Conservation (phyloP, 148 eudicot species). For the Rhododendron kiyosumense region DNA sequence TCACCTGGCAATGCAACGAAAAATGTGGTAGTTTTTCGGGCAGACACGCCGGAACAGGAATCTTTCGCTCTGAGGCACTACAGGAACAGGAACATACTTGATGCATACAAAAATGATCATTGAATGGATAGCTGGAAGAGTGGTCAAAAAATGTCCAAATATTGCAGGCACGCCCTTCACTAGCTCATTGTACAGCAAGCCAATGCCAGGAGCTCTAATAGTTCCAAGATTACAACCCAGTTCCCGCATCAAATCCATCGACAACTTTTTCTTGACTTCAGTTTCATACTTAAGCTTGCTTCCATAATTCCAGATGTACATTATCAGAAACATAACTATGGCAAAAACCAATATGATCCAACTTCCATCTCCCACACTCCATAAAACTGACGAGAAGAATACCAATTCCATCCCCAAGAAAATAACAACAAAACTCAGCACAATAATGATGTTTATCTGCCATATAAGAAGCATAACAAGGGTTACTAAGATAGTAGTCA, state of each 20-base stretch:
- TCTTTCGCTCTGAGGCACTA: slow-evolving; percentile 88
- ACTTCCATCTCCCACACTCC: slow-evolving; percentile 89
- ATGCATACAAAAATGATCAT: slow-evolving; percentile 94
- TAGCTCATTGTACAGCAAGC: slow-evolving; percentile 92
- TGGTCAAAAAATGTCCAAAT: slow-evolving; percentile 90
- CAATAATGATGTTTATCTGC: slow-evolving; percentile 79
- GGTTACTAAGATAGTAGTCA: slow-evolving; percentile 87
- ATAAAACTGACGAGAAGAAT: slow-evolving; percentile 86
- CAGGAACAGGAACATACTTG: slow-evolving; percentile 88
- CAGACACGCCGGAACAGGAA: slow-evolving; percentile 94
- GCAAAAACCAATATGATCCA: slow-evolving; percentile 90
- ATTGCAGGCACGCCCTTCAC: slow-evolving; percentile 89
- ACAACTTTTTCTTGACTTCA: slow-evolving; percentile 87
- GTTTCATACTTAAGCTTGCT: slow-evolving; percentile 92
- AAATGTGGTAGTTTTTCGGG: slow-evolving; percentile 86
- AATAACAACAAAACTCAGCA: slow-evolving; percentile 59
- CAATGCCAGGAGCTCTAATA: slow-evolving; percentile 94
- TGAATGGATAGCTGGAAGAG: slow-evolving; percentile 95
- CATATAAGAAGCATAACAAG: slow-evolving; percentile 97
- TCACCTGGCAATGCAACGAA: slow-evolving; percentile 96
- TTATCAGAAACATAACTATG: slow-evolving; percentile 61
- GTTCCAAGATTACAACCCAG: slow-evolving; percentile 92
- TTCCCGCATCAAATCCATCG: slow-evolving; percentile 77
- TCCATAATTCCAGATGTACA: slow-evolving; percentile 96
- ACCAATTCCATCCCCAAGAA: slow-evolving; percentile 85